These are phyloP conservation scores for Penicillium subrubescens DNA, from an alignment of 495 filamentous ascomycete genomes.

Conservation along the genomic window DNA sequence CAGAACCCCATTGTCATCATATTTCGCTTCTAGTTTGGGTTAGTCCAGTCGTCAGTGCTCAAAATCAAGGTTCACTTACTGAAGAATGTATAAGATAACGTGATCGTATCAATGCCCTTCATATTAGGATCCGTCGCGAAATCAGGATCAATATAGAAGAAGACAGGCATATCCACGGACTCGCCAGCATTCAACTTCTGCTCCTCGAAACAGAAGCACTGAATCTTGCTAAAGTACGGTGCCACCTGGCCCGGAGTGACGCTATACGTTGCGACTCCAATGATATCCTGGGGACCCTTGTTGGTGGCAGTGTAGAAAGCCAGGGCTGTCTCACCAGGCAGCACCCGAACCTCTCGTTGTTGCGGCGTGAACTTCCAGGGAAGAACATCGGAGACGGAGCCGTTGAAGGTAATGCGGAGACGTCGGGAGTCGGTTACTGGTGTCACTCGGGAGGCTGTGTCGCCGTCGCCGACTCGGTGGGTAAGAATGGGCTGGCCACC, in stretches of 20 bases:
- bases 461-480: constrained; percentile 62
- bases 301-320: constrained; percentile 99
- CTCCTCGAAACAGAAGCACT: constrained; percentile 99
- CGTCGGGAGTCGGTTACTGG: constrained; percentile 82
- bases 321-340: constrained; percentile 94
- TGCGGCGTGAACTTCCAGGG: constrained; percentile 98
- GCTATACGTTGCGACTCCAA: constrained; percentile 96
- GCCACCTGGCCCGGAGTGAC: constrained; percentile 95
- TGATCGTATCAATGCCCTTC: constrained; percentile 92
- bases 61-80: constrained; percentile 60
- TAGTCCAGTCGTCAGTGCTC: constrained; percentile 17
- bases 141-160: constrained; percentile 98
- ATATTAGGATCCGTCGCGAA: constrained; percentile 89
- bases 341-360: constrained; percentile 92
- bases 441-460: constrained; percentile 70
- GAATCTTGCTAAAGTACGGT: constrained; percentile 98
- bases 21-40: constrained; percentile 70
- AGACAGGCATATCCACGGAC: constrained; percentile 99
- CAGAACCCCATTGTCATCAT: constrained; percentile 77
- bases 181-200: constrained; percentile 93
- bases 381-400: constrained; percentile 89
- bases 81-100: constrained; percentile 97
- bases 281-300: constrained; percentile 83
- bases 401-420: constrained; percentile 93
- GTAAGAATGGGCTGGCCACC: constrained; percentile 90